Conservation (phyloP, 495 filamentous ascomycete genomes). For the Talaromyces thailandensis region DNA sequence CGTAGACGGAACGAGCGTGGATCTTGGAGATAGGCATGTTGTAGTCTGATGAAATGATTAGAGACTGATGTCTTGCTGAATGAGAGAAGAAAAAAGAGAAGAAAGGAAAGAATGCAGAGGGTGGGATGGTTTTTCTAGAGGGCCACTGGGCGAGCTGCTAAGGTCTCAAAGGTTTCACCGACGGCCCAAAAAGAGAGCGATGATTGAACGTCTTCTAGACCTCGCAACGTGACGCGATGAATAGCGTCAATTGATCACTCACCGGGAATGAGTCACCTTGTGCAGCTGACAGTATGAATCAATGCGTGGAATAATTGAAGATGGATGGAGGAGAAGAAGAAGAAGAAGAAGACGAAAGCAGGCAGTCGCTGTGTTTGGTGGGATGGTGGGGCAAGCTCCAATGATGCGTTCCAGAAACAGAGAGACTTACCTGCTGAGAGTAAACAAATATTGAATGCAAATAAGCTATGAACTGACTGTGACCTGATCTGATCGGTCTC, state of each 20-base stretch:
- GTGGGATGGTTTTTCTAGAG: conserved; percentile 7
- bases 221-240: conserved; percentile 3
- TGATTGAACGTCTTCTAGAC: conserved; percentile 12
- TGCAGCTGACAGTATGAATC: not conserved
- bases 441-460: not conserved
- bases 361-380: conserved; percentile 5
- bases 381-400: conserved; percentile 7
- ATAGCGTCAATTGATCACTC: conserved; percentile 2
- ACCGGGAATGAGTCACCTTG: conserved; percentile 1
- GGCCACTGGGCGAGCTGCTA: conserved; percentile 11
- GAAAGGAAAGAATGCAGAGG: conserved; percentile 14
- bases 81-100: conserved; percentile 4
- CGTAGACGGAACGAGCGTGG: conserved; percentile 97
- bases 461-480: not conserved
- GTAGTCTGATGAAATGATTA: conserved; percentile 14
- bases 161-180: conserved; percentile 35
- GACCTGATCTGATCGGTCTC: not conserved
- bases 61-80: not conserved
- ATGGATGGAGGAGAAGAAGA: not conserved
- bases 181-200: conserved; percentile 35
- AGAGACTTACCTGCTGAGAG: not conserved
- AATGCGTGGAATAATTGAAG: not conserved
- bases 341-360: not conserved
- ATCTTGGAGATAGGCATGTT: conserved; percentile 96
- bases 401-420: not conserved